Evolutionary conservation across 495 filamentous ascomycete species (phyloP), one percentile per base, ranked within the genome.

Genomic region (Xanthoparmelia taractica): DNA sequence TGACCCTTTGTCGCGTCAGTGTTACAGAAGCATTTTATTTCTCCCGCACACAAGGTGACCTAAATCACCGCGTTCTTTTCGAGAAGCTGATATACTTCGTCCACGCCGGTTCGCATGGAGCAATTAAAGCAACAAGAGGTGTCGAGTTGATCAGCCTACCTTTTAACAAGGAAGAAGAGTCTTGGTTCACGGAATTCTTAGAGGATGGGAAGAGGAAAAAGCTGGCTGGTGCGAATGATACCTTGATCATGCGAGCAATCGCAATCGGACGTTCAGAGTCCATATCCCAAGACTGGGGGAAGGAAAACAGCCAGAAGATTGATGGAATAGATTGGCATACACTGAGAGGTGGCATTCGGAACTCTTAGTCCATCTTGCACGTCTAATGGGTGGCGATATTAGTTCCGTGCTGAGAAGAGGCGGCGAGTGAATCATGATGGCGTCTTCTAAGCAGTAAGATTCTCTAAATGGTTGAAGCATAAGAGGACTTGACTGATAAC

Each of bases 1-100:
- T 79, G 36, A 85, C 85, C 1, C 77, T 92, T 5, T 85, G 85
- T 31, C 78, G 80, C n/a, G 81, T 82, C 13, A 88, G 77, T 66
- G 77, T 90, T 27, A 82, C 83, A 6, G 87, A 90, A 66, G 87
- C 88, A 23, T 87, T 91, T 67, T 85, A 84, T 67, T 92, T 90
- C 68, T 81, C 84, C 25, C 81, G 89, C 25, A 77, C 76, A 10
- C 82, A 87, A 54, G 80, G 86, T 25, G 84, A 88, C 20, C 65
- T 72, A 47, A 75, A 81, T 29, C 88, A 83, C 34, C 81, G 75
- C 37, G 75, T 74, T 65, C 82, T 88, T 37, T 84, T 94, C 57
- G 82, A 86, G 66, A 78, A 80, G 65, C 74, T 94, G n/a, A 76
- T 91, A n/a, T 69, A 78, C 11, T 80, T 83, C 33, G 84, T 87